Base-by-base conservation (phyloP, 768 basidiomycete genomes). In the Kwoniella heveanensis region DNA sequence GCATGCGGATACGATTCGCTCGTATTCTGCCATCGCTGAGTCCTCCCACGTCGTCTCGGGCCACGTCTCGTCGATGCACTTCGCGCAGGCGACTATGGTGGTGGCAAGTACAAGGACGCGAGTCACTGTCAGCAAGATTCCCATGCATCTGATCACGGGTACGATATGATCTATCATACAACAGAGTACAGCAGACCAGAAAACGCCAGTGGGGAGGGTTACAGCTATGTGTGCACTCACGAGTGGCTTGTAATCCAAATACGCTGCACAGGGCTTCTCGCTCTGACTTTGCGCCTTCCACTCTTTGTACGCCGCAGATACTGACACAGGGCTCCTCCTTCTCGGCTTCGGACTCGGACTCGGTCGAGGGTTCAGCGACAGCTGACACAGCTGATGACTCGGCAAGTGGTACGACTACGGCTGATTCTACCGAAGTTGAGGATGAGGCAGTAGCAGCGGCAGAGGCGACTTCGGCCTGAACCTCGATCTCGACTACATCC, bases 31-130 rank as follows among this genome's bases (percentile, higher is more conserved):
- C 66, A 73, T 70, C 10, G 74, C 74, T 15, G 64, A 65, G 37
- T 76, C 72, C 30, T 76, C 72, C 19, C 49, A 76, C 12, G 54
- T 60, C 17, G 68, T 69, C 27, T 76, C 71, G 24, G 69, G 68
- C 74, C 74, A 76, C 10, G 72, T 68, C 5, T 47, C 36, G 60
- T 76, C 74, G 58, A 76, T 76, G 46, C 74, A 76, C 50, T 69
- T 57, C 30, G 74, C 74, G 48, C 74, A 76, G n/a, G 59, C 61
- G 29, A 76, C 73, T 74, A 49, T 30, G 29, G 26, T 9, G 49
- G 49, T 50, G 49, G 21, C 49, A 24, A 29, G 27, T 24, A 49
- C 22, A 21, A 50, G 27, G n/a, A n/a, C n/a, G n/a, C n/a, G n/a
- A n/a, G n/a, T n/a, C n/a, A n/a, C n/a, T n/a, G n/a, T n/a, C n/a